Percentiles rank a stretch among this genome's conserved stretches.
Conservation (phyloP, 768 basidiomycete species). For the Hypholoma sublateritium region DNA sequence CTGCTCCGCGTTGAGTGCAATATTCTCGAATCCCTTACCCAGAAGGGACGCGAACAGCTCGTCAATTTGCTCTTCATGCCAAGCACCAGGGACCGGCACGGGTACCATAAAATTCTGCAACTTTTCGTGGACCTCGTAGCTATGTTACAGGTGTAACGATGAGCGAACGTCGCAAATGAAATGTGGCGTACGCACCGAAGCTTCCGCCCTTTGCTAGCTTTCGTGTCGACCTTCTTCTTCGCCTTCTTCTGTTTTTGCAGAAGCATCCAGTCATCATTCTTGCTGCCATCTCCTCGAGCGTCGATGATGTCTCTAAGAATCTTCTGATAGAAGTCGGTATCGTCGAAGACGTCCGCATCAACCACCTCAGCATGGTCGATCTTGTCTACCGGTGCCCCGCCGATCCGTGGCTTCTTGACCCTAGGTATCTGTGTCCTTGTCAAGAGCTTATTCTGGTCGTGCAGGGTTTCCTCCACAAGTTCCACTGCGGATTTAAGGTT, state of each 20-base stretch:
- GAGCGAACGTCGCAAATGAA: constrained; percentile 7
- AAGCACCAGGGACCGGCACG: constrained; percentile 61
- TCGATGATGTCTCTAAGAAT: constrained; percentile 91
- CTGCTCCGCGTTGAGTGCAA: constrained; percentile 26
- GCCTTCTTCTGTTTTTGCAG: constrained; percentile 68
- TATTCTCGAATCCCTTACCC: constrained; percentile 65
- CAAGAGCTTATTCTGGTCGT: constrained; percentile 57
- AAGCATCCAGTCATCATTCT: constrained; percentile 60
- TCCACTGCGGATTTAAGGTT: constrained; percentile 65
- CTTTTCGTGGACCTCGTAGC: constrained; percentile 95
- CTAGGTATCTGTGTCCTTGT: constrained; percentile 61
- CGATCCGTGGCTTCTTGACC: constrained; percentile 46
- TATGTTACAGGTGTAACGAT: constrained; percentile 23
- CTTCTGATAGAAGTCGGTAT: constrained; percentile 93
- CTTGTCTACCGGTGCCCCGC: constrained; percentile 30
- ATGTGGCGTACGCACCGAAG: constrained; percentile 55
- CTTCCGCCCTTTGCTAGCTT: constrained; percentile 94
- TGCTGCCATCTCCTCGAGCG: constrained; percentile 43
- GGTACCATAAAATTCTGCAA: constrained; percentile 97
- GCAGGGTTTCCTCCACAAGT: constrained; percentile 74
- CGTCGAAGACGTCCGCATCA: constrained; percentile 69
- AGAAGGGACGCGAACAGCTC: constrained; percentile 89
- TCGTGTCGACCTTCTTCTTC: constrained; percentile 91
- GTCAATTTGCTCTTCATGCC: constrained; percentile 97
- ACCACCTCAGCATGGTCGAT: constrained; percentile 32